Base-by-base conservation (phyloP, 257 asterid genomes). In the Lavandula angustifolia region DNA sequence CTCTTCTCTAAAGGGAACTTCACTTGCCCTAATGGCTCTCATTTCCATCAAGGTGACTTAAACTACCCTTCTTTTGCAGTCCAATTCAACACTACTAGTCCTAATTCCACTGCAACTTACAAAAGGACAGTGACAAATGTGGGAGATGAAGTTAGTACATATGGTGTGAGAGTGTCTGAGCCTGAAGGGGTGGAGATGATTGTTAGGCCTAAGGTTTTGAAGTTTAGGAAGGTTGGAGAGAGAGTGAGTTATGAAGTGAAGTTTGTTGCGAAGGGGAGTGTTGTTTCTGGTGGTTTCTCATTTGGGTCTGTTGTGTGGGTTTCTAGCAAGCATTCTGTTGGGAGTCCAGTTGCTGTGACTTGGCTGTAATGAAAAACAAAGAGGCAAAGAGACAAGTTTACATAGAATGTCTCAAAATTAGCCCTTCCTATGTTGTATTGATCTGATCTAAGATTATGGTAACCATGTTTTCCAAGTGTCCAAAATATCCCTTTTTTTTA, bases 21-120 rank as follows among this genome's bases (percentile, higher is more conserved):
- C 60, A 69, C 74, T 4, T 87, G 96, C 68, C 80, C 91, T 7
- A 12, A 32, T 13, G 62, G 1, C 2, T 66, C 72, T n/a, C 60
- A 37, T 41, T 48, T 66, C 18, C 81, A 68, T 18, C 77, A 83
- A 0, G 87, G 88, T 14, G 86, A 91, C 64, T 60, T 91, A 12
- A 91, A 91, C 78, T 85, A 87, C 85, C 96, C 96, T 7, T 89
- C 96, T 44, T 86, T 89, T 16, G 80, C 92, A 4, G 82, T 82
- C 7, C 47, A n/a, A 9, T 62, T 79, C 10, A 57, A 65, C 67
- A 60, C 49, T 9, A 64, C 37, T 7, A 60, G 42, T 7, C 54
- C 43, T 17, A 74, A 76, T 33, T 14, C n/a, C 11, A 74, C 77
- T 33, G 32, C 46, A 7, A 72, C 81, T 49, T 79, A 70, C 70